A percentile compares a stretch with the other conserved stretches of the same genome.
Conservation (phyloP, 2,329 filamentous ascomycete genomes). For the Nemania diffusa region DNA sequence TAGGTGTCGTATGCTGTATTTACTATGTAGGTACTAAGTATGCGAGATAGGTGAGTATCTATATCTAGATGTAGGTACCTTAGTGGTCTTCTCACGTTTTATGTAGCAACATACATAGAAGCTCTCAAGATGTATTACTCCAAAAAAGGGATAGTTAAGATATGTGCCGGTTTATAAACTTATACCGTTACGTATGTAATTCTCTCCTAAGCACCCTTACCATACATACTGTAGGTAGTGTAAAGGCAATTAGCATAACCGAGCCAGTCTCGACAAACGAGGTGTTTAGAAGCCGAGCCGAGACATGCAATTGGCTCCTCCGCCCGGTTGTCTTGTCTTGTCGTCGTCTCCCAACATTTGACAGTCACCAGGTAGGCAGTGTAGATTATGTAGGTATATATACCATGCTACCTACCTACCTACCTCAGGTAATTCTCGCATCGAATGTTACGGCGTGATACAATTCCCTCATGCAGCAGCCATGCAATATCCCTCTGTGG, state of each 20-base stretch:
- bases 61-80: too few species aligned
- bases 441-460: conserved; percentile 25
- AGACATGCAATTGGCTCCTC: neutral
- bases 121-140: too few species aligned
- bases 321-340: neutral
- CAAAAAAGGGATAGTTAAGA: too few species aligned
- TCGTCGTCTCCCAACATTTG: neutral
- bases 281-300: neutral
- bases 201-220: neutral
- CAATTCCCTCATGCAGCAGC: conserved; percentile 36
- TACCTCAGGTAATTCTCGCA: neutral
- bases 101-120: too few species aligned
- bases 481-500: conserved; percentile 18
- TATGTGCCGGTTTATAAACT: neutral
- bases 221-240: neutral
- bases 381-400: neutral
- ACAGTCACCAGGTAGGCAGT: neutral
- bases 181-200: too few species aligned
- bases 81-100: neutral
- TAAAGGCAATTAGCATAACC: neutral
- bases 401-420: neutral
- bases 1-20: neutral
- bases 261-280: neutral
- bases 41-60: too few species aligned
- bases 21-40: neutral